Evolutionary conservation across 129 eudicot genomes (phyloP), one percentile per base, ranked within the genome.

Genomic region (Erigeron canadensis): DNA sequence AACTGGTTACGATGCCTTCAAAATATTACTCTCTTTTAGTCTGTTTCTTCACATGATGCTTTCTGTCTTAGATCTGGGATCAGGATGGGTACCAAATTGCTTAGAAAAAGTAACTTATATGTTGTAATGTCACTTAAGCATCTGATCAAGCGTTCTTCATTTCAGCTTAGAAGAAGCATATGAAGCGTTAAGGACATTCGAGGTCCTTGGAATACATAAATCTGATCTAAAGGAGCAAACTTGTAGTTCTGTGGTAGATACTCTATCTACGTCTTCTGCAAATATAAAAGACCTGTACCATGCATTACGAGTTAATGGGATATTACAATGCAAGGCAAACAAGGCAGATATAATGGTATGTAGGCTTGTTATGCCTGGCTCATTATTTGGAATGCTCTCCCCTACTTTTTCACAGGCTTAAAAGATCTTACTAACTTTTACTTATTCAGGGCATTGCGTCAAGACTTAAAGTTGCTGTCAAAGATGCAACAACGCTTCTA

Each of bases 111-210:
- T 18, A 62, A 18, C 54, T 11, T 73, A 17, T 51, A 19, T 56
- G 71, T 8, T 39, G 63, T 28, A 44, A 44, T 74, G 21, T 17
- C n/a, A 76, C n/a, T 45, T 8, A 46, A 42, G 38, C 19, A 50
- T 78, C 67, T 80, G 81, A 76, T 18, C 39, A 11, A 42, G 38
- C 38, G 37, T n/a, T 65, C 15, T 62, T 5, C 13, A 13, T 80
- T 70, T 78, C 90, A 94, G 98, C 75, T 71, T 94, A 67, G 95
- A 89, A 77, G 98, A 87, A 64, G 71, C 90, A 10, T 94, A 94
- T 38, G 91, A 94, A 79, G 96, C 93, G 39, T 71, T 89, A 70
- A 79, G 80, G 66, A 80, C 95, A 21, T 94, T 81, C 16, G 83
- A 84, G 90, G 82, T 89, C 71, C 93, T 94, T 77, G 95, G 93